A percentile compares a stretch with the other conserved stretches of the same genome.
Conservation (phyloP, 495 filamentous ascomycete genomes). For the Pseudotulostoma volvatum region DNA sequence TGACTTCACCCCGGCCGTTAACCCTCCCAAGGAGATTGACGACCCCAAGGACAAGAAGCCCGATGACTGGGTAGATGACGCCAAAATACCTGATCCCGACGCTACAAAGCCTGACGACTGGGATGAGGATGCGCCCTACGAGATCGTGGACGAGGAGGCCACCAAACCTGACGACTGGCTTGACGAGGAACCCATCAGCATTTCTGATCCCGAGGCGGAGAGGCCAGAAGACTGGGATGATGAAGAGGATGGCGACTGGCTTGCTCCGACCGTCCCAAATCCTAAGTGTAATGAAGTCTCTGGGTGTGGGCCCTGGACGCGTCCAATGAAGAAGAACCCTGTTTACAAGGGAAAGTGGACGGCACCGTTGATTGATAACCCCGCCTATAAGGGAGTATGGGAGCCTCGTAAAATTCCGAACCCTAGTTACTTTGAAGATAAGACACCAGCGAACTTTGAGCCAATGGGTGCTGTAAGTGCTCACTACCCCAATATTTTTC, state of each 20-base stretch:
- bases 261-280: conserved; percentile 85
- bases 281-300: conserved; percentile 87
- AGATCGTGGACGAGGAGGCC: conserved; percentile 88
- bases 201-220: conserved; percentile 90
- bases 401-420: conserved; percentile 90
- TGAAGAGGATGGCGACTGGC: conserved; percentile 98
- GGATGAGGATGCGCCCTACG: conserved; percentile 96
- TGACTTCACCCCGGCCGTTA: conserved; percentile 84
- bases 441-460: conserved; percentile 90
- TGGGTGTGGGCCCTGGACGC: conserved; percentile 87
- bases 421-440: conserved; percentile 95
- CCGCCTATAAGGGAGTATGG: conserved; percentile 95
- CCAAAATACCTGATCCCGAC: conserved; percentile 77
- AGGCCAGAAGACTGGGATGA: conserved; percentile 99
- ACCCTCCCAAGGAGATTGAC: conserved; percentile 91
- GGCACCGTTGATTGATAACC: conserved; percentile 90
- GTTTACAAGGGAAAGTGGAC: conserved; percentile 99
- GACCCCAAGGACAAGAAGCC: conserved; percentile 94
- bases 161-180: conserved; percentile 92
- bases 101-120: conserved; percentile 96
- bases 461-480: conserved; percentile 85
- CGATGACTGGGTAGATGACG: conserved; percentile 85
- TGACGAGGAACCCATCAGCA: conserved; percentile 67
- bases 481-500: neutral
- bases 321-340: conserved; percentile 89